These are phyloP conservation scores for Ophiostoma perfectum DNA, from an alignment of 2,329 filamentous ascomycete genomes.

Conservation along the genomic window DNA sequence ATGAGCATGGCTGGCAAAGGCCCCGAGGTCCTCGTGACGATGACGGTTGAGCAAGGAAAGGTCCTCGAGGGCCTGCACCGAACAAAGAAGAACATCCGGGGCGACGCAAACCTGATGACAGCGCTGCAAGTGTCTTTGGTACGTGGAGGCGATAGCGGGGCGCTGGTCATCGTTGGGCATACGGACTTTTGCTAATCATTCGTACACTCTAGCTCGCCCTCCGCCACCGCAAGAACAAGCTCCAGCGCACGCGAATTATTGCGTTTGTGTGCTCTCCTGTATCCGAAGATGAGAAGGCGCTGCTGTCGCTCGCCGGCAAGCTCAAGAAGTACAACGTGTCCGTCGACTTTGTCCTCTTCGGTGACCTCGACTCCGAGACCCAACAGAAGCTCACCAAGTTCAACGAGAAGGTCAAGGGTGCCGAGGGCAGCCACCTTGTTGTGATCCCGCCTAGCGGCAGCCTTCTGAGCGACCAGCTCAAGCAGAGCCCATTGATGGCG, in stretches of 20 bases:
- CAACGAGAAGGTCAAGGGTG: constrained; percentile 86
- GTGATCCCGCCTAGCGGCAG: constrained; percentile 87
- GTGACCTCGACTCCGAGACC: constrained; percentile 82
- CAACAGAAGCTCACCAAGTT: constrained; percentile 91
- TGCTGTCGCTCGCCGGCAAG: constrained; percentile 87
- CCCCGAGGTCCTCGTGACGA: constrained; percentile 93
- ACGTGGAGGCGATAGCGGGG: background rate
- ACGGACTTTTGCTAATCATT: constrained; percentile 7
- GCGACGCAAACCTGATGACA: constrained; percentile 80
- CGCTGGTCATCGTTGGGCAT: background rate
- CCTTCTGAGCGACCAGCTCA: constrained; percentile 85
- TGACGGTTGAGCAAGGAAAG: constrained; percentile 94
- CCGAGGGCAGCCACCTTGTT: constrained; percentile 84
- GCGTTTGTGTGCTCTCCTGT: constrained; percentile 94
- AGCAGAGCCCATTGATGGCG: constrained; percentile 82
- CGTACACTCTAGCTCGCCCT: constrained; percentile 67
- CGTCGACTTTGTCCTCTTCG: constrained; percentile 92
- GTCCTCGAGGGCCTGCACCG: constrained; percentile 87
- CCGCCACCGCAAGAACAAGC: constrained; percentile 97
- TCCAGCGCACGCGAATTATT: constrained; percentile 92
- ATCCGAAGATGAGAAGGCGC: constrained; percentile 79
- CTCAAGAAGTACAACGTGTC: constrained; percentile 98
- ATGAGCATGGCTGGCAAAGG: constrained; percentile 99
- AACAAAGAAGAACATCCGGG: constrained; percentile 85
- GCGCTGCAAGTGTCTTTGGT: constrained; percentile 93